Evolutionary conservation across 164 flowering plant genomes (phyloP).

Genomic region (Tetracentron sinense): DNA sequence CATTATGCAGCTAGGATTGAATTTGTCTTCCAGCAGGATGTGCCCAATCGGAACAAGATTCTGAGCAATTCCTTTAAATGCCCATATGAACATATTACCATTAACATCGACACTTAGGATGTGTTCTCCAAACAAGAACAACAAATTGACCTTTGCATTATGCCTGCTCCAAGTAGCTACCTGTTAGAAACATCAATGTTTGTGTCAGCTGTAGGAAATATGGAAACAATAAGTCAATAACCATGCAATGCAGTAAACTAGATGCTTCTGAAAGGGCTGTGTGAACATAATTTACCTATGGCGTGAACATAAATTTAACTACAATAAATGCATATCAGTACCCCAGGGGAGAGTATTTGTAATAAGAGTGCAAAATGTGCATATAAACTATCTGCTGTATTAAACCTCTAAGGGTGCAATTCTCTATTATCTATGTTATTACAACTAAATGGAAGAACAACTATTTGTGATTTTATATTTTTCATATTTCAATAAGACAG

Average conservation of each 20-base stretch:
- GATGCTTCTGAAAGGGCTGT: neutral
- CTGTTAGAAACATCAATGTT: constrained; percentile 37
- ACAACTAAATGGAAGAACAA: no score
- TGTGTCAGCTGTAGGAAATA: constrained; percentile 1
- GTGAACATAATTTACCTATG: neutral
- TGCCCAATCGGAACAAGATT: constrained; percentile 69
- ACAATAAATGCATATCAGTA: no score
- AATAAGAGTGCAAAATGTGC: no score
- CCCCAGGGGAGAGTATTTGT: no score
- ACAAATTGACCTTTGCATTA: constrained; percentile 59
- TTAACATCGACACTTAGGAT: constrained; percentile 72
- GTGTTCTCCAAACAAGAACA: constrained; percentile 86
- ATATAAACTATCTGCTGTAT: no score
- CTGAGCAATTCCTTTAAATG: constrained; percentile 64
- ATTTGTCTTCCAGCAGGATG: constrained; percentile 47
- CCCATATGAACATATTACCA: constrained; percentile 82
- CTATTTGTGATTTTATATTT: no score
- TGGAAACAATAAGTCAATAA: neutral
- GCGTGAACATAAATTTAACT: no score
- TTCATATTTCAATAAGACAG: no score
- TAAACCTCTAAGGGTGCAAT: no score
- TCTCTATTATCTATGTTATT: no score
- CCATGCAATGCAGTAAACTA: neutral
- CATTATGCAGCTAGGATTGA: constrained; percentile 77
- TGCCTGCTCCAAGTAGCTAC: constrained; percentile 90